A percentile compares a stretch with the other conserved stretches of the same genome.
These are phyloP conservation scores for Blastocystis hominis DNA, from an alignment of 352 stramenopile species.

Conservation along the genomic window DNA sequence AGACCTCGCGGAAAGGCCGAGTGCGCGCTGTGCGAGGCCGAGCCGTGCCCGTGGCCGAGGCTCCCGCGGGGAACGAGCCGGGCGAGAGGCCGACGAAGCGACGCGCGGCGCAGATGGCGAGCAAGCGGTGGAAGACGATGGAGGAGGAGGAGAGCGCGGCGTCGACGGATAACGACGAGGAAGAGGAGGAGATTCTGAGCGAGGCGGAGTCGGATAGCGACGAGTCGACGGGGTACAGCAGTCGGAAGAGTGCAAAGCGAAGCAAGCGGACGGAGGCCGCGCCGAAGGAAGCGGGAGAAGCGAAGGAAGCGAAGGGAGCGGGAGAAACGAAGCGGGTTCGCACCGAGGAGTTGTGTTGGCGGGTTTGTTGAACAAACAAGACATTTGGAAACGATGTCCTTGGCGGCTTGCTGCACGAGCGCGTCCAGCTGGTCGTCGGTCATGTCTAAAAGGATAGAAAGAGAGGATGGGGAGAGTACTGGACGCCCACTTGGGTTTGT, in stretches of 20 bases:
- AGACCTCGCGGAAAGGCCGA: not conserved
- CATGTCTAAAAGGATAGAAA: not conserved
- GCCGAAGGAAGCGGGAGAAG: not conserved
- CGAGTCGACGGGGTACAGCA: not conserved
- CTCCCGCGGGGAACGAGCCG: not conserved
- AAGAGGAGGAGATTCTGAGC: not conserved
- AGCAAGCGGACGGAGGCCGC: not conserved
- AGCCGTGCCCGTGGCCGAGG: not conserved
- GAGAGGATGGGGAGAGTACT: not conserved
- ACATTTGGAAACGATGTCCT: not conserved
- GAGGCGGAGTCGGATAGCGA: slow-evolving; percentile 9
- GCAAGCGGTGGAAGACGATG: not conserved
- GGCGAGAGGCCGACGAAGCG: slow-evolving; percentile 6
- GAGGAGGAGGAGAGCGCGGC: not conserved
- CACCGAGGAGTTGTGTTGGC: slow-evolving; percentile 25
- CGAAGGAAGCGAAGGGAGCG: not conserved
- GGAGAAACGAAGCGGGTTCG: not conserved
- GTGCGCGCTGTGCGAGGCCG: not conserved
- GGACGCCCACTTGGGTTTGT: not conserved
- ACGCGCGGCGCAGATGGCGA: not conserved
- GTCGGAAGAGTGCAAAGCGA: not conserved
- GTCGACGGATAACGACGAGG: not conserved
- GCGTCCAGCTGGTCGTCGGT: not conserved
- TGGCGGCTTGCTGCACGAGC: not conserved
- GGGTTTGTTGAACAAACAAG: slow-evolving; percentile 36